Evolutionary conservation across 305 asterid species (phyloP), one percentile per base, ranked within the genome.

Genomic region (Nicotiana rustica): DNA sequence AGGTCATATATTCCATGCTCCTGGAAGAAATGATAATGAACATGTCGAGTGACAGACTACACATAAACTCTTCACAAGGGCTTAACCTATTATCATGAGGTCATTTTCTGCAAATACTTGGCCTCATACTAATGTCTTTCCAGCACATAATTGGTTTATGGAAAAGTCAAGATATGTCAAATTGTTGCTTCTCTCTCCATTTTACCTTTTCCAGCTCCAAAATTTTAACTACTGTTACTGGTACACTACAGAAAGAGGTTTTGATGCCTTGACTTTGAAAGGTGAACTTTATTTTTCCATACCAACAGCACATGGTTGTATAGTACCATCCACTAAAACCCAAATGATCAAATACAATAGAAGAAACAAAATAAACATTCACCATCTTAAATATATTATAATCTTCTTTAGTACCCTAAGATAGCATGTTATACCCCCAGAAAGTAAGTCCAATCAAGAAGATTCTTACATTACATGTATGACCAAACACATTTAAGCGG

Each of bases 401-500:
- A 1, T 52, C 49, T 75, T 75, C 80, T 15, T 75, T 75, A 75
- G 66, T 29, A 52, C 31, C 65, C 65, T 75, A 52, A 29, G 65
- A 29, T 52, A 29, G 5, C 65, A 52, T 75, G 47, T 29, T 55
- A 52, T 75, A 33, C 13, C 79, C 79, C 80, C 80, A 75, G 17
- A 75, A 52, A 52, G 65, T 49, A 52, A 1, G 10, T 75, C 9
- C 29, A 73, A 29, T 15, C 65, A 75, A 75, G 65, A 75, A 15
- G 49, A 29, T 12, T 21, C 66, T 75, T 75, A 60, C 80, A 75
- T 75, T 75, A 60, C 80, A 75, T 49, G 49, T 41, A 75, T 15
- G 80, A 75, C 47, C 29, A 75, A 75, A 52, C 49, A 52, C 62
- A 75, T 75, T 13, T 29, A 75, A 49, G 80, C 12, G 67, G 84